Conservation (phyloP, 108 stramenopile genomes). For the Aurantiochytrium sp. region DNA sequence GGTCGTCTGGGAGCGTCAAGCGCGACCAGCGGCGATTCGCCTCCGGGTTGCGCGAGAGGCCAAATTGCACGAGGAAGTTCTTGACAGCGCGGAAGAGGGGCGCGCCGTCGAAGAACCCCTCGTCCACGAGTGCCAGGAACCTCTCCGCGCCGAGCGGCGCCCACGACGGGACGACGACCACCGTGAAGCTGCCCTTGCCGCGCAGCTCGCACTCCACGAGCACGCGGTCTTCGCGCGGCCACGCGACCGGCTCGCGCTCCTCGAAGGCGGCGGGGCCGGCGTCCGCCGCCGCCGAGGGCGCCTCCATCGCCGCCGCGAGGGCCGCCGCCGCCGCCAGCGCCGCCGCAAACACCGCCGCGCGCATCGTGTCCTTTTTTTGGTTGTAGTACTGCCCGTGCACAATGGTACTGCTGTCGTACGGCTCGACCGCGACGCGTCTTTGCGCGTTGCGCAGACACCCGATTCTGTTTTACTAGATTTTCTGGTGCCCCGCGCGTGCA, state of each 20-base stretch:
- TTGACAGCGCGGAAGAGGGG: constrained; percentile 77
- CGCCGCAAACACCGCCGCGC: too few species aligned
- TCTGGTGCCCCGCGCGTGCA: too few species aligned
- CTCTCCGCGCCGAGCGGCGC: constrained; percentile 78
- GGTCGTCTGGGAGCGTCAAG: constrained; percentile 36
- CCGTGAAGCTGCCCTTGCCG: constrained; percentile 48
- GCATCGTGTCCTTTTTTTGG: too few species aligned
- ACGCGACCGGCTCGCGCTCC: not conserved
- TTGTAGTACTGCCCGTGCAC: too few species aligned
- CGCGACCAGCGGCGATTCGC: not conserved
- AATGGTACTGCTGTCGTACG: too few species aligned
- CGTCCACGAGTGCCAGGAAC: constrained; percentile 72
- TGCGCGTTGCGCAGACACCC: too few species aligned
- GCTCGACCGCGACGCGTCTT: too few species aligned
- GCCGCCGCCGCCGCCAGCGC: too few species aligned
- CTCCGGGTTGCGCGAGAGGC: constrained; percentile 65
- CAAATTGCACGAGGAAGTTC: constrained; percentile 82
- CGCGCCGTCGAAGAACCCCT: constrained; percentile 68
- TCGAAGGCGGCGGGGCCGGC: too few species aligned
- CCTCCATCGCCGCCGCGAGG: too few species aligned
- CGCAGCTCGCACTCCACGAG: constrained; percentile 17
- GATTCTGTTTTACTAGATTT: too few species aligned
- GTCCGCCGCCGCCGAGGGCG: too few species aligned
- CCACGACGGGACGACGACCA: constrained; percentile 70
- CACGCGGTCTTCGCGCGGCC: not conserved